Evolutionary conservation across 176 grass and related monocot species (phyloP).

Genomic region (Miscanthus lutarioriparius): DNA sequence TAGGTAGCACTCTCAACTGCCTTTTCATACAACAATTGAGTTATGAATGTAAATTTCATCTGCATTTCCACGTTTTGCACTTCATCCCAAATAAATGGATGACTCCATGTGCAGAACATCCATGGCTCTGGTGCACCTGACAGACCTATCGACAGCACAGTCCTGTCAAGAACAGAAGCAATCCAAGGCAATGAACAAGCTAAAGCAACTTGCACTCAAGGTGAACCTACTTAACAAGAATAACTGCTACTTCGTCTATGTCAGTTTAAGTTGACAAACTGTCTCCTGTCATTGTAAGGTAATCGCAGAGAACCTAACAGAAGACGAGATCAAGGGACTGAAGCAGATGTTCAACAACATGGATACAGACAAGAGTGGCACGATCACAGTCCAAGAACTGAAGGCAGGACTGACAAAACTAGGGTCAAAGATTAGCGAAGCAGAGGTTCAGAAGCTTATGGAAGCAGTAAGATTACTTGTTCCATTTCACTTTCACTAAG

Average conservation of each 20-base stretch:
- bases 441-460: slow-evolving; percentile 74
- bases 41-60: slow-evolving; percentile 8
- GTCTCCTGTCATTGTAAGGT: slow-evolving; percentile 47
- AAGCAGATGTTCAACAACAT: slow-evolving; percentile 89
- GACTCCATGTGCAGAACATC: slow-evolving; percentile 57
- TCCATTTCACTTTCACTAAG: slow-evolving; percentile 8
- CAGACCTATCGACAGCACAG: slow-evolving; percentile 87
- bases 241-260: not conserved
- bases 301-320: slow-evolving; percentile 59
- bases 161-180: slow-evolving; percentile 83
- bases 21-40: not conserved
- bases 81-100: not conserved
- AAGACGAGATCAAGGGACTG: slow-evolving; percentile 68
- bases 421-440: slow-evolving; percentile 57
- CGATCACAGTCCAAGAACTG: slow-evolving; percentile 74
- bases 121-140: slow-evolving; percentile 80
- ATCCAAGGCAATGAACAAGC: slow-evolving; percentile 89
- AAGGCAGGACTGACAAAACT: slow-evolving; percentile 59
- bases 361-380: slow-evolving; percentile 82
- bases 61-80: slow-evolving; percentile 6
- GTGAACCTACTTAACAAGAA: slow-evolving; percentile 37
- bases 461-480: slow-evolving; percentile 63
- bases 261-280: not conserved
- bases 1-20: slow-evolving; percentile 44
- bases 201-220: slow-evolving; percentile 88